Conservation (phyloP, 2,329 filamentous ascomycete species). For the Chaetomiaceae sp. region DNA sequence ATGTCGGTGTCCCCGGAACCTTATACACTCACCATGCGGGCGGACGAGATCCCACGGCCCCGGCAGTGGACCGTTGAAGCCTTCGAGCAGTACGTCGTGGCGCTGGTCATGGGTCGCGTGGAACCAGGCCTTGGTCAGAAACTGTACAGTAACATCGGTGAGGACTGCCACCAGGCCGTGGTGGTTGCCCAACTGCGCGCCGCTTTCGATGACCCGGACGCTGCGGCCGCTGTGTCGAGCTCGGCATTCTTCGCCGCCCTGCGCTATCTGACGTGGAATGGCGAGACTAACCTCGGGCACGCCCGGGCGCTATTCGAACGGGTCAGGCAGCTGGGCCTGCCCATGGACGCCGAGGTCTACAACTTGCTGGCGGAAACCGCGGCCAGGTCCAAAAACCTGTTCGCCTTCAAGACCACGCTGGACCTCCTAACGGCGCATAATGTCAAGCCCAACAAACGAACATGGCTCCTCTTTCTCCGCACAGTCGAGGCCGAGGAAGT, state of each 20-base stretch:
- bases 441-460: slow-evolving; percentile 39
- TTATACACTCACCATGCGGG: slow-evolving; percentile 27
- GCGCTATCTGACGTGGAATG: slow-evolving; percentile 34
- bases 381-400: slow-evolving; percentile 37
- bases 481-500: slow-evolving; percentile 56
- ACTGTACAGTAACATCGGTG: slow-evolving; percentile 33
- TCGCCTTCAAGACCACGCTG: slow-evolving; percentile 39
- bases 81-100: slow-evolving; percentile 40
- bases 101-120: slow-evolving; percentile 36
- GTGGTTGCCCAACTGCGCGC: slow-evolving; percentile 36
- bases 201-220: slow-evolving; percentile 36
- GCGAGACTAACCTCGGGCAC: slow-evolving; percentile 26
- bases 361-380: slow-evolving; percentile 44
- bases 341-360: slow-evolving; percentile 43
- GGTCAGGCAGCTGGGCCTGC: slow-evolving; percentile 36
- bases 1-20: neutral
- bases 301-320: slow-evolving; percentile 34
- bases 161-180: slow-evolving; percentile 34
- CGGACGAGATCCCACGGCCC: slow-evolving; percentile 38
- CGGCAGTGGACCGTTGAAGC: slow-evolving; percentile 37
- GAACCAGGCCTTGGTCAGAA: slow-evolving; percentile 21
- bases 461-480: slow-evolving; percentile 46
- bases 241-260: slow-evolving; percentile 42
- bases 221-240: slow-evolving; percentile 34
- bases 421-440: slow-evolving; percentile 38